These are phyloP conservation scores for Trichophyton rubrum DNA, from an alignment of 2,329 filamentous ascomycete genomes.

Conservation along the genomic window DNA sequence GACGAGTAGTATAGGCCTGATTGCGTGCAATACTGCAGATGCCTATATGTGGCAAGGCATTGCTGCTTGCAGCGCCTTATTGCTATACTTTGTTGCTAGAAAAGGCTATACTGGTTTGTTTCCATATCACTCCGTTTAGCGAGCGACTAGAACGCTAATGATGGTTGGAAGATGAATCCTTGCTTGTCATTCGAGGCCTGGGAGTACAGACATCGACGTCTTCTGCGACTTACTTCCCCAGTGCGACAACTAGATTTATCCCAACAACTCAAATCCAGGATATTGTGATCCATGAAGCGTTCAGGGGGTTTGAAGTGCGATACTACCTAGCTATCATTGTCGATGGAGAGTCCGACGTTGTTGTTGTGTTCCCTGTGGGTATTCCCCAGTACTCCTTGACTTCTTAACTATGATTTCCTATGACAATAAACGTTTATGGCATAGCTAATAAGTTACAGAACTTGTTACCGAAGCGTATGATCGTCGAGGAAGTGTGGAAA, in stretches of 20 bases:
- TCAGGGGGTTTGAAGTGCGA: constrained; percentile 76
- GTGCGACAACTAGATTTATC: constrained; percentile 59
- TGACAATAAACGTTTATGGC: not conserved
- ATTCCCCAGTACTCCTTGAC: not conserved
- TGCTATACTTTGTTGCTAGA: constrained; percentile 35
- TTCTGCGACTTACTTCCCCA: constrained; percentile 53
- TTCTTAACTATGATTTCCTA: not conserved
- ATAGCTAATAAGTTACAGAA: constrained; percentile 28
- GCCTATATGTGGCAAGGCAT: constrained; percentile 33
- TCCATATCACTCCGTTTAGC: constrained; percentile 2
- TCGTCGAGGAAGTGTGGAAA: constrained; percentile 83
- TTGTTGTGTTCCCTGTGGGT: constrained; percentile 81
- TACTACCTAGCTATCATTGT: constrained; percentile 87
- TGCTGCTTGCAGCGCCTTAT: constrained; percentile 25
- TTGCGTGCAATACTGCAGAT: constrained; percentile 27
- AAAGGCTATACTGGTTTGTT: constrained; percentile 41
- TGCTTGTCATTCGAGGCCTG: constrained; percentile 76
- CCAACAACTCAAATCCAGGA: constrained; percentile 87
- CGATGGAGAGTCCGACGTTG: constrained; percentile 71
- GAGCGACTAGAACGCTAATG: constrained; percentile 8
- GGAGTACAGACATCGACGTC: constrained; percentile 78
- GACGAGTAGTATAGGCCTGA: constrained; percentile 22
- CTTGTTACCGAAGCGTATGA: constrained; percentile 57
- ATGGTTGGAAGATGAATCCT: constrained; percentile 54
- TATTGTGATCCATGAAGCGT: constrained; percentile 89